These are phyloP conservation scores for Arthroderma sp. DNA, from an alignment of 2,329 filamentous ascomycete genomes.

Conservation along the genomic window DNA sequence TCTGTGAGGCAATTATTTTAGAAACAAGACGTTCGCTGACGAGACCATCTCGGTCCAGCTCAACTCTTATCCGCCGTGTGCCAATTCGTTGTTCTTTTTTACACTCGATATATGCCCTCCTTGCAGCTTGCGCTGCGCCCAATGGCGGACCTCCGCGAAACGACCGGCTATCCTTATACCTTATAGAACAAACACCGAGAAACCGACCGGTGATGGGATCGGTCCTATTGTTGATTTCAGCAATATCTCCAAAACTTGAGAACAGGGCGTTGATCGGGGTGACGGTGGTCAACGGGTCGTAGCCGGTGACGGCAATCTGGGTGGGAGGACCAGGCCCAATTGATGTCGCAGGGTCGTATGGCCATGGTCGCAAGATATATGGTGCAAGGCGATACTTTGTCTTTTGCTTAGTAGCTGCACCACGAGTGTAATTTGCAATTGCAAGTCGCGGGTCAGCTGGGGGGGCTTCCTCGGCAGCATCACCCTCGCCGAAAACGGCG, in stretches of 20 bases:
- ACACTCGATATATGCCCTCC: constrained; percentile 57
- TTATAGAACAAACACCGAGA: constrained; percentile 82
- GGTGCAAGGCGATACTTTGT: constrained; percentile 57
- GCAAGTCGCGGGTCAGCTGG: constrained; percentile 70
- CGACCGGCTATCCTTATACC: constrained; percentile 60
- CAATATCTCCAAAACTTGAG: constrained; percentile 71
- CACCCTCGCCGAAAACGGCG: constrained; percentile 36
- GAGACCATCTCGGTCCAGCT: constrained; percentile 77
- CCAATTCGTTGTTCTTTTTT: constrained; percentile 73
- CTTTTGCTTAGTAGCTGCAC: constrained; percentile 52
- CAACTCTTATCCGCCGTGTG: constrained; percentile 61
- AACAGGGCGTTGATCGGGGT: constrained; percentile 65
- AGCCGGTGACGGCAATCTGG: constrained; percentile 88
- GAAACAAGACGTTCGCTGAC: constrained; percentile 70
- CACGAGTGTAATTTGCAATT: constrained; percentile 48
- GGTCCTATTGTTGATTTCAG: constrained; percentile 83
- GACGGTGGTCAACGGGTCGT: constrained; percentile 77
- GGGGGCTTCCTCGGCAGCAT: constrained; percentile 54
- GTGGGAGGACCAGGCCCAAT: constrained; percentile 80
- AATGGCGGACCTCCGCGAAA: constrained; percentile 41
- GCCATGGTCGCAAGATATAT: constrained; percentile 71
- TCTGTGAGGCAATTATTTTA: constrained; percentile 55
- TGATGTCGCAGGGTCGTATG: constrained; percentile 69
- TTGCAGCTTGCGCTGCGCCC: constrained; percentile 66
- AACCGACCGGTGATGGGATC: constrained; percentile 91